Base-by-base conservation (phyloP, 140 eudicot genomes). In the Stevia rebaudiana region DNA sequence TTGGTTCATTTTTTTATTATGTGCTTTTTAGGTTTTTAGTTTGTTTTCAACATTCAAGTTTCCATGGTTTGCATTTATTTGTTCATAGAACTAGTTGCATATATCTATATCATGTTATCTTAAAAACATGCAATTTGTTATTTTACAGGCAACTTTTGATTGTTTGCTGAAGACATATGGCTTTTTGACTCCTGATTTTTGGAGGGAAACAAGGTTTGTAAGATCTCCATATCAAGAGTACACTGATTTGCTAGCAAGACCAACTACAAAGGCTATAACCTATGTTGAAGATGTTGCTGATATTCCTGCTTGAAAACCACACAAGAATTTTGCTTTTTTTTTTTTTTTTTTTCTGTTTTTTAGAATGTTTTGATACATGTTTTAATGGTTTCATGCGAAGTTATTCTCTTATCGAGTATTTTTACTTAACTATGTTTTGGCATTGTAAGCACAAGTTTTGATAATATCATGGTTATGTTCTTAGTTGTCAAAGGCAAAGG, bases 181-280 rank as follows among this genome's bases (percentile, higher is more conserved):
- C 1, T 78, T 78, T 43, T 57, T 78, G 28, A 78, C 83, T 4
- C 83, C 83, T 3, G 83, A 78, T 41, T 75, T 75, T 50, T 82
- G 87, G 87, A 74, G 49, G 11, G 87, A 82, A 78, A 75, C 84
- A 12, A 60, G 83, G 4, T 82, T 78, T 79, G 47, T 71, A 2
- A 75, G 58, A 60, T 81, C 86, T 43, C 87, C 87, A 10, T 82
- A 16, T 75, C 87, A 82, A 25, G 87, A 82, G 72, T 65, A 82
- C 28, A 78, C 83, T 2, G 87, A 82, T 68, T 1, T 82, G 61
- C 61, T 82, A 53, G 74, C 81, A 4, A 82, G 71, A 49, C 88
- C 81, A 22, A 69, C 79, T 39, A 73, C 76, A 9, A 39, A 66
- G 42, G 78, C 78, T 42, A 39, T 78, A 2, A 67, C 72, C 11